phyloP scores from a whole-genome alignment of 1,139 yeast genomes.

The Casaregolazyma suthepensis region DNA sequence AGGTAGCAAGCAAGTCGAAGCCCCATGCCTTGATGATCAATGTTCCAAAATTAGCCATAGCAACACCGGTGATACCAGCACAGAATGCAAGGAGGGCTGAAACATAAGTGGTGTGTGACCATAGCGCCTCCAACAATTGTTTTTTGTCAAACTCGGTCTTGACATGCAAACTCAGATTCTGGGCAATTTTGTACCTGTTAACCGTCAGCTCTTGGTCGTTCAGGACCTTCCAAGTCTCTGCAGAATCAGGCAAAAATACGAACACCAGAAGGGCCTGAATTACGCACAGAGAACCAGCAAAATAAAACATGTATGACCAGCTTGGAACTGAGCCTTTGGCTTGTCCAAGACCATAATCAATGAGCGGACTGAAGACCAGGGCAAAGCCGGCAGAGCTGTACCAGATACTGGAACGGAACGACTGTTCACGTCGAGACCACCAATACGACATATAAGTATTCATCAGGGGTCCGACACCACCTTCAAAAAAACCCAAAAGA shows the following conservation, averaged over 20 bases:
- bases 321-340: slow-evolving; percentile 18
- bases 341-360: slow-evolving; percentile 43
- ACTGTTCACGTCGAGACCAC: slow-evolving; percentile 47
- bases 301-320: slow-evolving; percentile 40
- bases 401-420: slow-evolving; percentile 33
- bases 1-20: slow-evolving; percentile 24
- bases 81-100: slow-evolving; percentile 38
- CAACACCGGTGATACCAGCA: slow-evolving; percentile 45
- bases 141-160: slow-evolving; percentile 47
- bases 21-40: slow-evolving; percentile 28
- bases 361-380: slow-evolving; percentile 33
- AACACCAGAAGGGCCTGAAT: slow-evolving; percentile 44
- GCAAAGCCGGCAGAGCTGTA: slow-evolving; percentile 22
- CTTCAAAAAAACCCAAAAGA: slow-evolving; percentile 38
- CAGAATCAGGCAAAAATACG: slow-evolving; percentile 47
- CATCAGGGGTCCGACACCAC: slow-evolving; percentile 43
- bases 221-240: slow-evolving; percentile 49
- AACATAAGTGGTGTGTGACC: slow-evolving; percentile 42
- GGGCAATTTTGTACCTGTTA: slow-evolving; percentile 47
- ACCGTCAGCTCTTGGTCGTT: slow-evolving; percentile 43
- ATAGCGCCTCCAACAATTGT: slow-evolving; percentile 43
- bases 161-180: slow-evolving; percentile 42
- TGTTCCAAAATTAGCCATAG: slow-evolving; percentile 33
- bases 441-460: slow-evolving; percentile 25
- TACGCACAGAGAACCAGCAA: slow-evolving; percentile 28